Evolutionary conservation across 2,329 filamentous ascomycete species (phyloP), one percentile per base, ranked within the genome.

Genomic region (Claviceps sp.): DNA sequence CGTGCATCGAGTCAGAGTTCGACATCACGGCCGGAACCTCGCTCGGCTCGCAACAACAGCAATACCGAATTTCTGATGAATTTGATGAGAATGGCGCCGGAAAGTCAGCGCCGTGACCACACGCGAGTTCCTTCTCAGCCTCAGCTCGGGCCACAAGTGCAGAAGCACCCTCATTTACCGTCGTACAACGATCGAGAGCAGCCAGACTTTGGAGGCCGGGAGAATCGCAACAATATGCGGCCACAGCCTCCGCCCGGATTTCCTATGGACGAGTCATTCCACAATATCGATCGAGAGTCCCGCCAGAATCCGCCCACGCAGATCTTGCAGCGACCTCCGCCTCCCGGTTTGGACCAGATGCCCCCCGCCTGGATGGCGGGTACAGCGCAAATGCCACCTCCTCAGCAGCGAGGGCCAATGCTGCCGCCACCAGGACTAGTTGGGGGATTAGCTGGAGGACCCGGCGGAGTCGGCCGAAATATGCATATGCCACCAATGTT

Each of bases 51-150:
- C 47, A 75, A 71, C 62, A 82, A 77, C 63, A 79, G 75, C 59
- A 86, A 91, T 59, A 80, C 85, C n/a, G 86, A 94, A 57, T 90
- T 93, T 63, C 71, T 95, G 47, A 86, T 95, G 67, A 86, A 83
- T 55, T 75, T 95, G 34, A 93, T 95, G 86, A 73, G 76, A 53
- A 69, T 68, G 39, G 63, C 62, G 1, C 70, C 75, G 0, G 76
- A 80, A 29, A 64, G 68, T 5, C 74, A 74, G 40, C 68, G 73
- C 54, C 69, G 71, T 37, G 79, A 81, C 50, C 77, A 78, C 52
- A 61, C 47, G n/a, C 50, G 53, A 22, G 54, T 50, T 23, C 51
- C 49, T 44, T 51, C 48, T 9, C 57, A 56, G 22, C 51, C 52
- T 5, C 58, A 52, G 34, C 53, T 50, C 20, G 51, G 23, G 29